Conservation (phyloP, 257 asterid genomes). For the Solanum appendiculatum region DNA sequence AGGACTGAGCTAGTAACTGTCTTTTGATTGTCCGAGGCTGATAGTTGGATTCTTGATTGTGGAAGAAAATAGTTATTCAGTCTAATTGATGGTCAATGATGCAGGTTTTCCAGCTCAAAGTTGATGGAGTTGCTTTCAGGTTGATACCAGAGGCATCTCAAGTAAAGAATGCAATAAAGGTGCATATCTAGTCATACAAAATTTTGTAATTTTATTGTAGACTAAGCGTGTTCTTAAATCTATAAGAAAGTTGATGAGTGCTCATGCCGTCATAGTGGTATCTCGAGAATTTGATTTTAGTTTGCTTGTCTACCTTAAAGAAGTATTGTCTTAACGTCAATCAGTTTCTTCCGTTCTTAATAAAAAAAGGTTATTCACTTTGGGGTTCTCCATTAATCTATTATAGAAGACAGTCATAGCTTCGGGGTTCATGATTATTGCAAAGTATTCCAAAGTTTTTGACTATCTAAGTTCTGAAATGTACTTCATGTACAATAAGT, state of each 20-base stretch:
- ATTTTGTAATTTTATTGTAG: background rate
- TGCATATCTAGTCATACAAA: constrained; percentile 6
- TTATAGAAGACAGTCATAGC: background rate
- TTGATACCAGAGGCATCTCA: constrained; percentile 88
- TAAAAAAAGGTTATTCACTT: background rate
- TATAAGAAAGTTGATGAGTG: background rate
- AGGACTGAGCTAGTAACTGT: background rate
- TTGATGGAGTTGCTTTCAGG: constrained; percentile 86
- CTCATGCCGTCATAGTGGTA: background rate
- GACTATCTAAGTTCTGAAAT: background rate
- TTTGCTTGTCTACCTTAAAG: background rate
- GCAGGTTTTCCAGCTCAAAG: constrained; percentile 83
- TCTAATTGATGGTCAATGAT: constrained; percentile 15
- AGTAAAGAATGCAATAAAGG: constrained; percentile 74
- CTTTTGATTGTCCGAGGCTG: background rate
- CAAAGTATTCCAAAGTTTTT: background rate
- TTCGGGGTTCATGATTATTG: background rate
- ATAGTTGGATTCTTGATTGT: background rate
- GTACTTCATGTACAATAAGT: background rate
- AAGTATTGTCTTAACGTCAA: background rate
- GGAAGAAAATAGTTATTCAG: background rate
- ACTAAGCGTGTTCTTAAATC: background rate
- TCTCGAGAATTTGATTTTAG: background rate
- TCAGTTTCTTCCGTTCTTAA: background rate
- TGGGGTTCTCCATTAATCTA: background rate